A percentile compares a stretch with the other conserved stretches of the same genome.
phyloP scores from a whole-genome alignment of 805 yeast genomes.

The Saturnispora zaruensis region DNA sequence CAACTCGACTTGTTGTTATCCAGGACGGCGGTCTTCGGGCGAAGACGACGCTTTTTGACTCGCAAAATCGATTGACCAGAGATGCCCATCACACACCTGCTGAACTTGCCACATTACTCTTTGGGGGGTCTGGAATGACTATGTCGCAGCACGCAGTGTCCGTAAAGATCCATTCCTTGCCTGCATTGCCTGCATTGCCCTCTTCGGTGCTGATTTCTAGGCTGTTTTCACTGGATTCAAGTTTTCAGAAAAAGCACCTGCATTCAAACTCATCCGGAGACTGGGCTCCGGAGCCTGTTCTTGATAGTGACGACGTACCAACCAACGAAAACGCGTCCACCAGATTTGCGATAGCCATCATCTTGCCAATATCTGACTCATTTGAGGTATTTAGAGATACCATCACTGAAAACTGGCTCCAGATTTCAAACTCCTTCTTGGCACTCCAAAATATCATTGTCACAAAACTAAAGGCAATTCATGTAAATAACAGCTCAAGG shows the following conservation, averaged over 20 bases:
- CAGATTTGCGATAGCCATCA: conserved; percentile 40
- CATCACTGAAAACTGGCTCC: conserved; percentile 42
- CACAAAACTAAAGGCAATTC: conserved; percentile 27
- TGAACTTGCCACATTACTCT: conserved; percentile 45
- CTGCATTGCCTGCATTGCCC: conserved; percentile 30
- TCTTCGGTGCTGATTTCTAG: conserved; percentile 38
- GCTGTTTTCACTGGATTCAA: conserved; percentile 31
- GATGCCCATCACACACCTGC: conserved; percentile 33
- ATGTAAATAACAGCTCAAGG: conserved; percentile 8
- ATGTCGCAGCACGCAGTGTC: conserved; percentile 36
- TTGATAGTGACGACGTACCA: conserved; percentile 25
- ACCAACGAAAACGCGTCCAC: conserved; percentile 15
- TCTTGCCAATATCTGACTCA: conserved; percentile 35
- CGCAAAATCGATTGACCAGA: conserved; percentile 23
- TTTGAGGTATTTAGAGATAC: conserved; percentile 29
- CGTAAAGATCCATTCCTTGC: conserved; percentile 42
- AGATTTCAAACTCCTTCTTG: conserved; percentile 33
- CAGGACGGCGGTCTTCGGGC: conserved; percentile 44
- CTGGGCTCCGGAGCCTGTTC: conserved; percentile 39
- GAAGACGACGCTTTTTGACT: conserved; percentile 43
- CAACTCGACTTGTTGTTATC: conserved; percentile 27
- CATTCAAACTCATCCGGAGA: conserved; percentile 11
- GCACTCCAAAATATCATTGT: conserved; percentile 33
- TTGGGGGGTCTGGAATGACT: conserved; percentile 46
- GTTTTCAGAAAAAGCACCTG: conserved; percentile 13